Base-by-base conservation (phyloP, 2,329 filamentous ascomycete genomes). In the Fusarium staphyleae region DNA sequence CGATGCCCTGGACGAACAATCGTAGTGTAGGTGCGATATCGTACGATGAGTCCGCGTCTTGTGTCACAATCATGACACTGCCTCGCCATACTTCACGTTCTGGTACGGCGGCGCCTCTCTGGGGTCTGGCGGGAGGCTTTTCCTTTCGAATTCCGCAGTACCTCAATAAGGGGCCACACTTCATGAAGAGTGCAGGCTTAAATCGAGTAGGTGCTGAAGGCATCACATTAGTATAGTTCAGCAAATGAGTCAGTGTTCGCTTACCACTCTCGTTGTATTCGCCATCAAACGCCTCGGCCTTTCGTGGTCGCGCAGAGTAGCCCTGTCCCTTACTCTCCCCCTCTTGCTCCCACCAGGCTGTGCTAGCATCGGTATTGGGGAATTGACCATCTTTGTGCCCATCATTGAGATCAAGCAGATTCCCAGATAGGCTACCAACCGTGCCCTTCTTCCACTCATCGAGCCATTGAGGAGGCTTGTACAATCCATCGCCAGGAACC, bases 61-160 rank as follows among this genome's bases (percentile, higher is more conserved):
- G 82, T 0, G 95, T 98, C 16, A 99, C 92, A 66, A 99, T 96
- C 91, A 99, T 92, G 51, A 98, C 82, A 55, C 87, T 96, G 5
- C 95, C 95, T 71, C 93, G 86, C 95, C 95, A 99, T 15, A 93
- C 86, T 66, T 96, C 91, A 44, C 86, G 83, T 35, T 91, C 87
- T 0, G 68, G 47, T 11, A 68, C 50, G 2, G 67, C 61, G 59
- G 48, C 62, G 11, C 62, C 52, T 16, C 59, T 67, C 33, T 65
- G 67, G 6, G 67, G 41, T 44, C 69, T 64, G 6, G 57, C 69
- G 1, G 76, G 67, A 40, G 75, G 68, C 66, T 79, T 77, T 73
- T 96, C 85, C 32, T 80, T 80, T 33, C 88, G 85, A 34, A 96
- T 85, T 15, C 96, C 95, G 48, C 89, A 93, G 71, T 96, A 99